Conservation (phyloP, 1,284 basidiomycete genomes). For the Ceratobasidium sp. region DNA sequence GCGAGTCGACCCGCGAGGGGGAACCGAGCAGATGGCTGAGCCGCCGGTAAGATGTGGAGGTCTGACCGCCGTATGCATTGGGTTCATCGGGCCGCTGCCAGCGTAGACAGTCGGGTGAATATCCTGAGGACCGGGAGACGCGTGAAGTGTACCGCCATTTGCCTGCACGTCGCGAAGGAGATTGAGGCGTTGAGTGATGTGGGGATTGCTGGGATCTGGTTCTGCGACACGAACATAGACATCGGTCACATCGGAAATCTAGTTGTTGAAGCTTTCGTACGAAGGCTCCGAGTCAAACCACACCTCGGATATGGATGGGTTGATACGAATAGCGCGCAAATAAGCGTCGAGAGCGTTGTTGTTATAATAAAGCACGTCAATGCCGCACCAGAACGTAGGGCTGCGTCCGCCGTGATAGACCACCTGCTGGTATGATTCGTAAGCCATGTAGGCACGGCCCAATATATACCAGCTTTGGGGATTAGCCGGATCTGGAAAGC, state of each 20-base stretch:
- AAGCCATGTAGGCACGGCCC: slow-evolving; percentile 97
- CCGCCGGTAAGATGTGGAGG: slow-evolving; percentile 35
- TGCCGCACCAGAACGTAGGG: slow-evolving; percentile 99
- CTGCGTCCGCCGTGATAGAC: slow-evolving; percentile 98
- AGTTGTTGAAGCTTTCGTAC: slow-evolving; percentile 99
- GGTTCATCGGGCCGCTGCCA: slow-evolving; percentile 43
- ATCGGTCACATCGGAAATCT: slow-evolving; percentile 97
- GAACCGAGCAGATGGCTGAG: slow-evolving; percentile 10
- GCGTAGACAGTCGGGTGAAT: slow-evolving; percentile 92
- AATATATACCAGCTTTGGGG: slow-evolving; percentile 99
- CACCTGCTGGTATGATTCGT: slow-evolving; percentile 99
- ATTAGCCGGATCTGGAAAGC: slow-evolving; percentile 56
- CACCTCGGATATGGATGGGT: slow-evolving; percentile 98
- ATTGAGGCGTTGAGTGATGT: slow-evolving; percentile 77
- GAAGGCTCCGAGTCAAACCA: slow-evolving; percentile 98
- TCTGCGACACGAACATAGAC: slow-evolving; percentile 92
- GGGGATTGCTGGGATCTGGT: slow-evolving; percentile 79
- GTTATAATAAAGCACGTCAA: slow-evolving; percentile 98
- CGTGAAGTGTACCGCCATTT: slow-evolving; percentile 74
- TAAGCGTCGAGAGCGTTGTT: slow-evolving; percentile 99
- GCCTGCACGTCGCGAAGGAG: slow-evolving; percentile 81
- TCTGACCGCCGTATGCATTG: slow-evolving; percentile 36
- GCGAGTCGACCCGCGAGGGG: slow-evolving; percentile 59
- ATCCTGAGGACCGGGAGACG: slow-evolving; percentile 88
- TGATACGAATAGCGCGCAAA: slow-evolving; percentile 96